Base-by-base conservation (phyloP, 2,329 filamentous ascomycete species). In the Cladorrhinum sp. region DNA sequence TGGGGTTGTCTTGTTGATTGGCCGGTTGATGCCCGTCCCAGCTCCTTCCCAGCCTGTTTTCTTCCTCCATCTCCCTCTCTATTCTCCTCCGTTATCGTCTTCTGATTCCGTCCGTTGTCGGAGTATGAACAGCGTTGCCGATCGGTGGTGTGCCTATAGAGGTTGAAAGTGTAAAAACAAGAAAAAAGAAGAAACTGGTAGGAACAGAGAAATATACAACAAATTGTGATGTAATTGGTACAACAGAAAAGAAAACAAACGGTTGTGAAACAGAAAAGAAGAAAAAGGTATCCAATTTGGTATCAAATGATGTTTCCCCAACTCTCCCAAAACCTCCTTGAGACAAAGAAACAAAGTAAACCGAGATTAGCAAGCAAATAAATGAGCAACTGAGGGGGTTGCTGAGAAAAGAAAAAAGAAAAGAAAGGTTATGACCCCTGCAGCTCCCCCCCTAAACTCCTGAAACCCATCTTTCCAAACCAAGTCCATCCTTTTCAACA, bases 241-340 rank as follows among this genome's bases (percentile, higher is more conserved):
- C 25, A 29, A 10, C 25, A 29, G 10, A 50, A 50, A 50, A 22
- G 20, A 23, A 25, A 50, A 25, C 29, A 41, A 48, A n/a, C 36
- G 18, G 41, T 57, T 4, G 24, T 36, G 5, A 45, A 36, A 36
- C 32, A 36, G 32, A 2, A 36, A 36, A 18, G 24, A 49, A 27
- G n/a, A 3, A 20, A 9, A 27, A 25, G 38, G 22, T 3, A 56
- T 49, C 51, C 48, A 59, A 56, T 56, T 50, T 58, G 56, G 56
- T 53, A 59, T 62, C 60, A 53, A 62, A 56, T 57, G 56, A 51
- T 56, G 51, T 38, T 51, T 51, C 22, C 49, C 18, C 49, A 24
- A 29, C 48, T 32, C 29, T 18, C 7, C 48, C 48, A 9, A 25
- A 22, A 25, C 18, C n/a, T n/a, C n/a, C n/a, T n/a, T n/a, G n/a